Conservation (phyloP, 805 yeast species). For the Scheffersomyces coipomensis region DNA sequence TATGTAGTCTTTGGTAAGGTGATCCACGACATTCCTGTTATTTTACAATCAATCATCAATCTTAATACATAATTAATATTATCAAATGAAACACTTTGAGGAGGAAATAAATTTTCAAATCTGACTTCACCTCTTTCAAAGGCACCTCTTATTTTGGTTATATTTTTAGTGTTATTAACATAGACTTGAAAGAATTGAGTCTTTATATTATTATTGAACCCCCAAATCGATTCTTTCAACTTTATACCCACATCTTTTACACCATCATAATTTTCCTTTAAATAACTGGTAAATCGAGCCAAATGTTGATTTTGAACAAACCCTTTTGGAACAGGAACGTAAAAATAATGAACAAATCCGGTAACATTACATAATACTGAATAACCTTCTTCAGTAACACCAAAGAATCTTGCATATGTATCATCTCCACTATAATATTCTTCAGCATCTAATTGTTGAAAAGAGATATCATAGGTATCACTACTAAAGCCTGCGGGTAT, state of each 20-base stretch:
- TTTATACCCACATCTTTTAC: slow-evolving; percentile 63
- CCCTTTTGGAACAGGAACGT: slow-evolving; percentile 86
- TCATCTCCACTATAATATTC: slow-evolving; percentile 62
- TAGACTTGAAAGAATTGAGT: slow-evolving; percentile 77
- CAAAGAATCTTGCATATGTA: slow-evolving; percentile 80
- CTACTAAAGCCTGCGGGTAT: slow-evolving; percentile 51
- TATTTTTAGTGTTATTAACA: slow-evolving; percentile 62
- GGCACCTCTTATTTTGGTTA: slow-evolving; percentile 68
- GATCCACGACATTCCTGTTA: slow-evolving; percentile 97
- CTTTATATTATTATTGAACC: slow-evolving; percentile 75
- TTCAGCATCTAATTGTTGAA: slow-evolving; percentile 95
- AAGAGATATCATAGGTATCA: slow-evolving; percentile 51
- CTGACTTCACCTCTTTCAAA: slow-evolving; percentile 81
- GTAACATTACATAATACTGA: slow-evolving; percentile 87
- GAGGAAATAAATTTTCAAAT: slow-evolving; percentile 62
- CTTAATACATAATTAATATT: slow-evolving; percentile 84
- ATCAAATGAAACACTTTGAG: slow-evolving; percentile 74
- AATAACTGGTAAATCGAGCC: slow-evolving; percentile 40
- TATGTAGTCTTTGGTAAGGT: slow-evolving; percentile 80
- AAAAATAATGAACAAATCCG: slow-evolving; percentile 87
- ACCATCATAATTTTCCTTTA: slow-evolving; percentile 52
- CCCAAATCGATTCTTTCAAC: slow-evolving; percentile 89
- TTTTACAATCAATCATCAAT: slow-evolving; percentile 87
- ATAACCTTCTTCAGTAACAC: slow-evolving; percentile 85
- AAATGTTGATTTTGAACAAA: slow-evolving; percentile 59